A percentile compares a stretch with the other conserved stretches of the same genome.
phyloP scores from a whole-genome alignment of 331 rosid species.

The Saraca asoca region DNA sequence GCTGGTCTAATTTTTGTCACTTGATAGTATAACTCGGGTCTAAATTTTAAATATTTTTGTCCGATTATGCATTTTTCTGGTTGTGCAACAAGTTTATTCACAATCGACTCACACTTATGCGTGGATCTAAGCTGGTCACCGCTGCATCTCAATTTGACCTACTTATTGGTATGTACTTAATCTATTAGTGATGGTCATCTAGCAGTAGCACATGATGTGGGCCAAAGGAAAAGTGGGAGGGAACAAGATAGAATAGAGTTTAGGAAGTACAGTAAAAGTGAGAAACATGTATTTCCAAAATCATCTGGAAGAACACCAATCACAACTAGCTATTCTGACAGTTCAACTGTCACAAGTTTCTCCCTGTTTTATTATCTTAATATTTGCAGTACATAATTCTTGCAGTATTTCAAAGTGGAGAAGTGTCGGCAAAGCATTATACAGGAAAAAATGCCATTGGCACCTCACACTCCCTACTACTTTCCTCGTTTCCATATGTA shows the following conservation, averaged over 20 bases:
- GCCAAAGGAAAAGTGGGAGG: slow-evolving; percentile 36
- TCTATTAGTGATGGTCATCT: background rate
- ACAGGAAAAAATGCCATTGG: no score
- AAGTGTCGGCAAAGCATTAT: no score
- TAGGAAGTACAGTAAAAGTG: slow-evolving; percentile 18
- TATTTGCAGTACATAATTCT: background rate
- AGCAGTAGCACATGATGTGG: slow-evolving; percentile 53
- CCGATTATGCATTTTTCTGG: no score
- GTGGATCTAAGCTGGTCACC: no score
- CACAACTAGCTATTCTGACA: slow-evolving; percentile 26
- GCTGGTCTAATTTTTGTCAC: no score
- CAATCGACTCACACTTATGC: no score
- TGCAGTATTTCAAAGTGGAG: background rate
- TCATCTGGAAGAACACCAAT: background rate
- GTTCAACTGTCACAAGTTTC: slow-evolving; percentile 4
- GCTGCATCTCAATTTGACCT: slow-evolving; percentile 26
- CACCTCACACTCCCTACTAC: no score
- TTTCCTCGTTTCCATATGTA: no score
- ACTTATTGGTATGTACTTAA: slow-evolving; percentile 21
- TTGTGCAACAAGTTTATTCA: no score
- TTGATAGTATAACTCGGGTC: no score
- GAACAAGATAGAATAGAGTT: slow-evolving; percentile 17
- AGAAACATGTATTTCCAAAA: background rate
- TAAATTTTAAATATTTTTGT: no score
- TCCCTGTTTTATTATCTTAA: background rate